phyloP scores from a whole-genome alignment of 2,329 filamentous ascomycete species.

The Trichophyton equinum region DNA sequence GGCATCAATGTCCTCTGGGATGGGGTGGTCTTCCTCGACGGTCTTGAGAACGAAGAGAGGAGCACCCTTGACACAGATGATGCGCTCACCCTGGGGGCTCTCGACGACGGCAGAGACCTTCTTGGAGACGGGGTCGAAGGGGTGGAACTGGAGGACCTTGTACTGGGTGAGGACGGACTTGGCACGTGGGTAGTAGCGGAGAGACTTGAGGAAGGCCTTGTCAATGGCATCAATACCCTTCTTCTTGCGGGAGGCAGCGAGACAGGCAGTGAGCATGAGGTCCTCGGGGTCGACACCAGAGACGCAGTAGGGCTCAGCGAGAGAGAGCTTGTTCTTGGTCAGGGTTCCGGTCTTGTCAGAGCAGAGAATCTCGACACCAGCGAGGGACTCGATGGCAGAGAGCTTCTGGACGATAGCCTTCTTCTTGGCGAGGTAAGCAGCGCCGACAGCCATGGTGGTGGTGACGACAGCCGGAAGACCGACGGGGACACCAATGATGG shows the following conservation, averaged over 20 bases:
- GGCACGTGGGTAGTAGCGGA: constrained; percentile 69
- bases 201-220: constrained; percentile 82
- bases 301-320: constrained; percentile 73
- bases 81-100: constrained; percentile 69
- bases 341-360: constrained; percentile 89
- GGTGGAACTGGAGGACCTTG: constrained; percentile 71
- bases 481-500: constrained; percentile 83
- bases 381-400: constrained; percentile 79
- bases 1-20: constrained; percentile 63
- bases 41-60: constrained; percentile 78
- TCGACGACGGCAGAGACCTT: constrained; percentile 77
- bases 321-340: constrained; percentile 87
- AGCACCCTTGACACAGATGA: constrained; percentile 82
- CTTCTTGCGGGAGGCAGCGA: constrained; percentile 85
- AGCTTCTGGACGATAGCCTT: constrained; percentile 89
- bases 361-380: constrained; percentile 86
- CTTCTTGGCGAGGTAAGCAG: constrained; percentile 82
- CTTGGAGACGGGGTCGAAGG: constrained; percentile 88
- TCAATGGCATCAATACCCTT: constrained; percentile 92
- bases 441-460: constrained; percentile 89
- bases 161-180: constrained; percentile 72
- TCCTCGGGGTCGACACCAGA: constrained; percentile 72
- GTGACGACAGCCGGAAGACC: constrained; percentile 88
- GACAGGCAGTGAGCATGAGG: constrained; percentile 81
- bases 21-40: constrained; percentile 70